Evolutionary conservation across 2,329 filamentous ascomycete genomes (phyloP), one percentile per base, ranked within the genome.

Genomic region (Pseudogymnoascus sp.): DNA sequence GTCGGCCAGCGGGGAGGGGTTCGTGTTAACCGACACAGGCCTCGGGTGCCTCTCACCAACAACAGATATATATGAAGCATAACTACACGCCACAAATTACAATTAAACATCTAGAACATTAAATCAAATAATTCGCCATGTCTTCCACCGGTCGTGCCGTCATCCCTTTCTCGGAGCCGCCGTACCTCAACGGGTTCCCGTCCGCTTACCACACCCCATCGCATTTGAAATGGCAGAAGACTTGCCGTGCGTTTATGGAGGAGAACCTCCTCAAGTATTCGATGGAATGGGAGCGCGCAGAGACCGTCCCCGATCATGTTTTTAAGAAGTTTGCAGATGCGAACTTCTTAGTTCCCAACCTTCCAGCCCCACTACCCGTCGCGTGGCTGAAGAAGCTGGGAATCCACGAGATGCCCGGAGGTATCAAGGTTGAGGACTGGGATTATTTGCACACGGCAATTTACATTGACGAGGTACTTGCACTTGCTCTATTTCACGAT

Each of bases 121-220:
- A 54, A 11, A 54, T 33, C 8, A 54, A 33, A 33, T 54, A 54
- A 33, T 54, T 17, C 29, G 7, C 26, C 26, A 54, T 54, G 44
- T 54, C 44, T 33, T 33, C 59, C 59, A 29, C 9, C 36, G 36
- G 26, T 5, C 35, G 39, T n/a, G 58, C 66, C 5, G 61, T 65
- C 59, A 72, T 89, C 26, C 88, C 88, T 59, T 89, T 91, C 75
- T 85, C 86, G 4, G 88, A 92, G 68, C 88, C 88, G 1, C 81
- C 87, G 1, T 91, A 86, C 75, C 79, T 91, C 54, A 78, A 78
- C 67, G 87, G 87, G 60, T 77, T 90, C 2, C 88, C 88, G 0
- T 88, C 85, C 0, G 84, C 88, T 10, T 88, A 90, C 75, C 89
- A 88, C 75, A 85, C 81, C 24, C 77, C 81, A 2, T 83, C 84